Base-by-base conservation (phyloP, 768 basidiomycete species). In the Leccinum pellstonianum region DNA sequence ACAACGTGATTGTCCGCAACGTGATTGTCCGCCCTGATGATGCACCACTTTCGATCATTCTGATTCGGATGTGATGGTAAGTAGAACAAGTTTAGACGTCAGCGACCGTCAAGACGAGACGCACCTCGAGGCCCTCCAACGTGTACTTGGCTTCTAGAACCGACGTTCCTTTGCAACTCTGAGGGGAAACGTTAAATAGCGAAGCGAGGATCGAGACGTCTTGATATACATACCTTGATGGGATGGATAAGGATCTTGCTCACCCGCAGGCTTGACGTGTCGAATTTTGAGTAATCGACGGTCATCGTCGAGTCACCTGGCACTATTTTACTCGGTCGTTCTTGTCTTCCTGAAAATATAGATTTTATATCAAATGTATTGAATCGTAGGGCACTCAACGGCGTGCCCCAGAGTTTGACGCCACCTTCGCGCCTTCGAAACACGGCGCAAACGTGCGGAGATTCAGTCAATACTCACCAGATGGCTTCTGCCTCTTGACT, bases 161-260 rank as follows among this genome's bases (percentile, higher is more conserved):
- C 27, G 87, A 83, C 2, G 79, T 86, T 25, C 87, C 90, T 52
- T 81, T 82, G 65, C 90, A 91, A 64, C 89, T 91, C 90, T 92
- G 23, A 46, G 8, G n/a, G 6, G 38, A n/a, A 19, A 25, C 10
- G 52, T 55, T 19, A 35, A 38, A 19, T 6, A 58, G 27, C 12
- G 37, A 17, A 47, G 31, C 19, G 29, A 61, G 5, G 6, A 56
- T 6, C 47, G 17, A 41, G 47, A 60, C 17, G 10, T 52, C 10
- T 11, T 19, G 12, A 41, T 5, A 46, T 51, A 62, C 87, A 46
- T 51, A 62, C 87, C 79, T 89, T 89, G 74, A 89, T 85, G 43
- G 87, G 87, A 66, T 89, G 87, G 3, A 89, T 65, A 37, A 87
- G 62, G 21, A 89, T 81, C 68, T 82, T 85, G 0, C 82, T 79